Evolutionary conservation across 164 flowering plant genomes (phyloP).

Genomic region (Sedum album): DNA sequence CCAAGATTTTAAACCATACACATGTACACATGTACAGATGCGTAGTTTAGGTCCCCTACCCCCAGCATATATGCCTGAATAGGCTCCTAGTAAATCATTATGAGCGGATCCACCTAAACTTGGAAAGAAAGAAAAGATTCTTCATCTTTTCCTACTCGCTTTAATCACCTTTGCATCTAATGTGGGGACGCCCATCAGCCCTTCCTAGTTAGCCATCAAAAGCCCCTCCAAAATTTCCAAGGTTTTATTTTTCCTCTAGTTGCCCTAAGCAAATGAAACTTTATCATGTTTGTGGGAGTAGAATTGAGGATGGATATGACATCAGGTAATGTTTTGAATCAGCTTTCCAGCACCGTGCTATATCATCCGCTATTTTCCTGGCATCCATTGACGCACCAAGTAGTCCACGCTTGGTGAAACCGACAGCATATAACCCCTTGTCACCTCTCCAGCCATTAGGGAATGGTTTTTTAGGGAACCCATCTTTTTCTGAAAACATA

Average conservation of each 20-base stretch:
- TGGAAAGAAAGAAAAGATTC: not conserved
- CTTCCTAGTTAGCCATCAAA: slow-evolving; percentile 1
- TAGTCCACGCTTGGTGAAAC: too few relatives aligned
- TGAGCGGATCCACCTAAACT: not conserved
- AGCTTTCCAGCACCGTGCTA: slow-evolving; percentile 44
- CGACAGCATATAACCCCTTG: too few relatives aligned
- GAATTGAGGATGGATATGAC: not conserved
- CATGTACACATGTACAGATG: not conserved
- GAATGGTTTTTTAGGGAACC: too few relatives aligned
- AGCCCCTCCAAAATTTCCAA: not conserved
- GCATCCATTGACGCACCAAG: slow-evolving; percentile 72
- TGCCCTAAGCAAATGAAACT: not conserved
- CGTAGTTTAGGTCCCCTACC: not conserved
- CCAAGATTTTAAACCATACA: not conserved
- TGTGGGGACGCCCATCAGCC: not conserved
- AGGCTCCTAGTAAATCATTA: not conserved
- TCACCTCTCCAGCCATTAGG: slow-evolving; percentile 85
- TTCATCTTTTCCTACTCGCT: not conserved
- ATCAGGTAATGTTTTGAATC: not conserved
- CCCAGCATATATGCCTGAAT: not conserved
- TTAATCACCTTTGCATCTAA: not conserved
- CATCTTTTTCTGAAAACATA: slow-evolving; percentile 51
- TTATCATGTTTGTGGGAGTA: not conserved
- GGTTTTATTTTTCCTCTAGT: not conserved
- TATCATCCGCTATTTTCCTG: slow-evolving; percentile 50